Conservation (phyloP, 805 yeast genomes). For the Candida easanensis region DNA sequence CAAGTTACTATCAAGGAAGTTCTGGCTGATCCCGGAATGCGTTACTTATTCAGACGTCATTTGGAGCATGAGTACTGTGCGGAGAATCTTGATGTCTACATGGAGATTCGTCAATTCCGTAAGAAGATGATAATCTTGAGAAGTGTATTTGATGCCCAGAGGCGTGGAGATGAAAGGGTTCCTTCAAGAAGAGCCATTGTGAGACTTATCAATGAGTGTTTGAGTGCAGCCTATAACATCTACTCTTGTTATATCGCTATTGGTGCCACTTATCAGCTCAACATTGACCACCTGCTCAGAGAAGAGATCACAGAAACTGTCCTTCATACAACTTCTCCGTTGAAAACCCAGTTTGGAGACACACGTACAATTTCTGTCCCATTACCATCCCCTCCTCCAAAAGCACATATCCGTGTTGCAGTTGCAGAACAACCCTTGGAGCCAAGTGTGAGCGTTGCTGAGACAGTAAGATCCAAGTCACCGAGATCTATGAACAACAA, state of each 20-base stretch:
- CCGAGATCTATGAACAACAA: constrained; percentile 16
- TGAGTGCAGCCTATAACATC: constrained; percentile 60
- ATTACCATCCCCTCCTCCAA: constrained; percentile 3
- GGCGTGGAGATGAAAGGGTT: constrained; percentile 8
- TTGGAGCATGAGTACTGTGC: constrained; percentile 61
- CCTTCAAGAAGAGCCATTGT: constrained; percentile 30
- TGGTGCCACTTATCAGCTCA: constrained; percentile 68
- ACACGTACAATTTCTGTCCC: neutral
- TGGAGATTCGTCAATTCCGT: constrained; percentile 52
- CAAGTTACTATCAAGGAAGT: constrained; percentile 35
- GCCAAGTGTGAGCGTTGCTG: neutral
- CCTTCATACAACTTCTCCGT: constrained; percentile 37
- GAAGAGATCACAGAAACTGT: constrained; percentile 40
- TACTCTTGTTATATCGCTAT: constrained; percentile 62
- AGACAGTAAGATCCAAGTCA: constrained; percentile 1
- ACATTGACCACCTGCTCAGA: constrained; percentile 56
- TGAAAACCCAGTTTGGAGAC: constrained; percentile 17
- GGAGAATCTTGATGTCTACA: constrained; percentile 74
- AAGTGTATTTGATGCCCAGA: constrained; percentile 34
- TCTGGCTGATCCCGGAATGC: constrained; percentile 71
- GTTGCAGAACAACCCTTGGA: neutral
- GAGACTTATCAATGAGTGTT: constrained; percentile 49
- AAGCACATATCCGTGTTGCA: constrained; percentile 1
- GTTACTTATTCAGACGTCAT: constrained; percentile 64
- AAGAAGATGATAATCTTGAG: constrained; percentile 43